These are phyloP conservation scores for Coix lacrymajobi DNA, from an alignment of 176 grass and related monocot genomes.

Conservation along the genomic window DNA sequence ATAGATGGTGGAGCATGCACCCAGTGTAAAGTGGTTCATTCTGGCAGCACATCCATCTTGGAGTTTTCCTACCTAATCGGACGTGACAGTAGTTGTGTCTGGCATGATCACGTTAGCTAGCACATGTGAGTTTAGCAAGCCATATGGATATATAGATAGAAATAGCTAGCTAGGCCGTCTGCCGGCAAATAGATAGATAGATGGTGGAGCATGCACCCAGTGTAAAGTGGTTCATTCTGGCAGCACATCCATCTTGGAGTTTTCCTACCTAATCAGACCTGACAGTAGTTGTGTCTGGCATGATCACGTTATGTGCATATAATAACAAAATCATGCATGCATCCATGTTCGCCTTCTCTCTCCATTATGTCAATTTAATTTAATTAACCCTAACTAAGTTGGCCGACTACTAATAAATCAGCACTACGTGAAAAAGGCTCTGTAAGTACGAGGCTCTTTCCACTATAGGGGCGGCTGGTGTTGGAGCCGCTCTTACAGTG, in stretches of 20 bases:
- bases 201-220: background rate
- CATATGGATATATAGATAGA: too few relatives aligned
- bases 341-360: too few relatives aligned
- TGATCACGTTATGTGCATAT: background rate
- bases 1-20: constrained; percentile 4
- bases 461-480: too few relatives aligned
- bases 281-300: background rate
- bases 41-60: constrained; percentile 11
- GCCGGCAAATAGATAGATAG: background rate
- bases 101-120: background rate
- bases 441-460: too few relatives aligned
- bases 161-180: background rate
- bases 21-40: background rate
- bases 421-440: too few relatives aligned
- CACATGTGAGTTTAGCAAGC: background rate
- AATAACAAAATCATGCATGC: too few relatives aligned
- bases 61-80: constrained; percentile 21
- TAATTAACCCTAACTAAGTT: too few relatives aligned
- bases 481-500: too few relatives aligned
- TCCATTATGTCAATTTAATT: too few relatives aligned
- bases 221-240: background rate
- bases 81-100: background rate
- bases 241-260: constrained; percentile 8
- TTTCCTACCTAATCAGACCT: constrained; percentile 16
- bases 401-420: too few relatives aligned